Percentiles rank a stretch among this genome's conserved stretches.
Conservation (phyloP, 2,329 filamentous ascomycete genomes). For the Nothopassalora personata region DNA sequence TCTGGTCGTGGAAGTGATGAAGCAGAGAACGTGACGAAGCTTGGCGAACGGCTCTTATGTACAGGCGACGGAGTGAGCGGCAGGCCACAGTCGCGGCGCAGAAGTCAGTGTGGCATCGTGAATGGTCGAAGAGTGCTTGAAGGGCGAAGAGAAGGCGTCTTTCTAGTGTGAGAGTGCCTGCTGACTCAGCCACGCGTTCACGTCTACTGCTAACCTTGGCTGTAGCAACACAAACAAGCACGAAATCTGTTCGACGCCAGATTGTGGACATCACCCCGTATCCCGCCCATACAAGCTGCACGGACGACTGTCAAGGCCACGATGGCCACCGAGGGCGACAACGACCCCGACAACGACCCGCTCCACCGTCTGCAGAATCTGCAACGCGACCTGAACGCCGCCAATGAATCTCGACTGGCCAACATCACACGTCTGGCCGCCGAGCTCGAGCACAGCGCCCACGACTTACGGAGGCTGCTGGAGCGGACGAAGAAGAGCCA, state of each 20-base stretch:
- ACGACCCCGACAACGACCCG: slow-evolving; percentile 61
- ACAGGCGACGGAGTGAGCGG: background rate
- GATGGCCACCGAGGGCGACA: slow-evolving; percentile 63
- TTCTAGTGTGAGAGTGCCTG: background rate
- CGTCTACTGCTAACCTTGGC: background rate
- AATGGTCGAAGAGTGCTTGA: background rate
- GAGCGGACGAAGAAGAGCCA: slow-evolving; percentile 71
- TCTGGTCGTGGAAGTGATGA: background rate
- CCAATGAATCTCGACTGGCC: slow-evolving; percentile 65
- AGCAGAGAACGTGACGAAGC: background rate
- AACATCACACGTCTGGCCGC: slow-evolving; percentile 63
- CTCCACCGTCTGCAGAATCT: slow-evolving; percentile 76
- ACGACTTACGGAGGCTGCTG: slow-evolving; percentile 65
- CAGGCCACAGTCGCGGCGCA: background rate
- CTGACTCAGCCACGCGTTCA: background rate
- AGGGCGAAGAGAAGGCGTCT: background rate
- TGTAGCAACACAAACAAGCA: background rate
- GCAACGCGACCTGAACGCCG: slow-evolving; percentile 74
- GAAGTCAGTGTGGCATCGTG: background rate
- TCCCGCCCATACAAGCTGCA: background rate
- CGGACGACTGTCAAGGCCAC: background rate
- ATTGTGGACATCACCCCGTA: background rate
- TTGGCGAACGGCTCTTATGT: background rate
- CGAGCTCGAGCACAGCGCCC: slow-evolving; percentile 61
- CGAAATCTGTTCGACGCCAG: background rate